A percentile compares a stretch with the other conserved stretches of the same genome.
Evolutionary conservation across 2,329 filamentous ascomycete species (phyloP).

Genomic region (Waltergamsia citrina): DNA sequence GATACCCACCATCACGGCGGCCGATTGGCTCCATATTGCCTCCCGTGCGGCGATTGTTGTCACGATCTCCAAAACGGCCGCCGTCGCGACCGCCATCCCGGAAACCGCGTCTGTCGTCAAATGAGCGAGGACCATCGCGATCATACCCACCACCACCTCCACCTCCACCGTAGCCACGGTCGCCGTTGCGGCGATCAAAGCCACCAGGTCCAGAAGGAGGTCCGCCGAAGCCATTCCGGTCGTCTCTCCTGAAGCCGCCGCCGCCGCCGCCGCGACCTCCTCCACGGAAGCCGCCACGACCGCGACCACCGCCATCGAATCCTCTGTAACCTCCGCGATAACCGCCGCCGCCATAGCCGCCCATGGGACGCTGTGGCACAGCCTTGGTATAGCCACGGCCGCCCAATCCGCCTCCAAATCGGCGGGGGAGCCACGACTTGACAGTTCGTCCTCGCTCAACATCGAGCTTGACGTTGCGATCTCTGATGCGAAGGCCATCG

Average conservation of each 20-base stretch:
- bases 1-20: conserved; percentile 36
- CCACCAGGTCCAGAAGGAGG: conserved; percentile 18
- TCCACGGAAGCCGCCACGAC: conserved; percentile 29
- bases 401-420: conserved; percentile 85
- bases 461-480: conserved; percentile 83
- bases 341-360: conserved; percentile 48
- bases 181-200: conserved; percentile 29
- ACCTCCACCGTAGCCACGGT: conserved; percentile 11
- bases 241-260: conserved; percentile 38
- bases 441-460: conserved; percentile 94
- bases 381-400: conserved; percentile 88
- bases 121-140: conserved; percentile 48
- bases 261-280: conserved; percentile 47
- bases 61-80: conserved; percentile 20
- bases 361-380: conserved; percentile 56
- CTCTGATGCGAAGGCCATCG: conserved; percentile 88
- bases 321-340: conserved; percentile 32
- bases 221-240: conserved; percentile 4
- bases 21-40: conserved; percentile 81
- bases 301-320: conserved; percentile 30
- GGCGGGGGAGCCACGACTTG: conserved; percentile 83
- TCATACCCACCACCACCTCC: conserved; percentile 44
- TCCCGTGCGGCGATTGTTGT: conserved; percentile 44
- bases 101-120: conserved; percentile 42
- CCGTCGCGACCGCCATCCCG: conserved; percentile 35